A percentile compares a stretch with the other conserved stretches of the same genome.
Conservation (phyloP, 2,329 filamentous ascomycete genomes). For the Botryosphaeria agaves region DNA sequence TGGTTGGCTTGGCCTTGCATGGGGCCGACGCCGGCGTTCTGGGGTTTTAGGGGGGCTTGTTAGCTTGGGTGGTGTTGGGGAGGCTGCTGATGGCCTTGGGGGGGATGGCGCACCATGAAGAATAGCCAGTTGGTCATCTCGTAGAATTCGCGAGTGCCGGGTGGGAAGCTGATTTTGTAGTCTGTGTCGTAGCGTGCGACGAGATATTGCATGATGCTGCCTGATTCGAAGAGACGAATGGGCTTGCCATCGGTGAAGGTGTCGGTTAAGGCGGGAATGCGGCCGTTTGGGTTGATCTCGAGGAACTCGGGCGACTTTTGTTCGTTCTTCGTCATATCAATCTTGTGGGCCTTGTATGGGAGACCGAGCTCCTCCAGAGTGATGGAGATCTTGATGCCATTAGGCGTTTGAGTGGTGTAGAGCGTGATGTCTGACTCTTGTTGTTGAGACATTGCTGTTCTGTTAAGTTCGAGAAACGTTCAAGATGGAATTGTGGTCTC, state of each 20-base stretch:
- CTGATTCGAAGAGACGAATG: slow-evolving; percentile 69
- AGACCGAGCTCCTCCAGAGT: slow-evolving; percentile 70
- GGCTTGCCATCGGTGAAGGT: slow-evolving; percentile 53
- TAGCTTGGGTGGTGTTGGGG: slow-evolving; percentile 14
- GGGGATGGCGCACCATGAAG: no score
- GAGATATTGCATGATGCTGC: slow-evolving; percentile 71
- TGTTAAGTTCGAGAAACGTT: no score
- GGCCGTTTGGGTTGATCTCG: slow-evolving; percentile 82
- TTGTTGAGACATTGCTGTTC: slow-evolving; percentile 9
- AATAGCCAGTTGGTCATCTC: slow-evolving; percentile 63
- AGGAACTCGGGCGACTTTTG: slow-evolving; percentile 83
- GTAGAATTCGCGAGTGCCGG: slow-evolving; percentile 55
- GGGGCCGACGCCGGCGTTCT: slow-evolving; percentile 62
- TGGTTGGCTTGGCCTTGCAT: slow-evolving; percentile 79
- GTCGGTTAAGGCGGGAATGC: slow-evolving; percentile 77
- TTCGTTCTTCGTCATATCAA: slow-evolving; percentile 57
- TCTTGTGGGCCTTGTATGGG: slow-evolving; percentile 57
- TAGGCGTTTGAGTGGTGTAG: slow-evolving; percentile 71
- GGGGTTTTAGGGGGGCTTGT: no score
- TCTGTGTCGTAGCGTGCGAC: slow-evolving; percentile 66
- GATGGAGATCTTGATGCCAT: slow-evolving; percentile 82
- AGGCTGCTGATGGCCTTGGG: slow-evolving; percentile 9
- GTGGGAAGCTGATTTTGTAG: slow-evolving; percentile 66
- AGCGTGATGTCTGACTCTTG: slow-evolving; percentile 53
- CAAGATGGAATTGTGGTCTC: no score